Percentiles rank a stretch among this genome's conserved stretches.
phyloP scores from a whole-genome alignment of 352 stramenopile genomes.

The Phytopythium oedochilum region DNA sequence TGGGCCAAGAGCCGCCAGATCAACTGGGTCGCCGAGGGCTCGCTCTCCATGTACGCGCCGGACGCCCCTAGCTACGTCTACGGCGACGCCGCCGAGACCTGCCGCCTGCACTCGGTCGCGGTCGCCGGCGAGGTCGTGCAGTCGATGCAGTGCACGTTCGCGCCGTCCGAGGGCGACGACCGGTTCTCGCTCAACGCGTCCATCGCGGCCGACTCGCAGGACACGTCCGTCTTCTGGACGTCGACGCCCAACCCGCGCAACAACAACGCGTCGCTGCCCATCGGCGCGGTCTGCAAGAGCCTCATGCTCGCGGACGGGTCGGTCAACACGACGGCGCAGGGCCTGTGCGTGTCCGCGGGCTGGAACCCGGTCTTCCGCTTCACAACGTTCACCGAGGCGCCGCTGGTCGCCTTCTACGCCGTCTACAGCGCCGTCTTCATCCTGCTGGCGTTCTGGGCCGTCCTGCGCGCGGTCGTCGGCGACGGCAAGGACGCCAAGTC shows the following conservation, averaged over 20 bases:
- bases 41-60: slow-evolving; percentile 56
- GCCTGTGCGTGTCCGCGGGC: slow-evolving; percentile 20
- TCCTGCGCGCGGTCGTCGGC: slow-evolving; percentile 10
- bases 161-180: slow-evolving; percentile 15
- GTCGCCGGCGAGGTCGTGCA: slow-evolving; percentile 20
- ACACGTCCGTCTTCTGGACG: slow-evolving; percentile 48
- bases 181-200: slow-evolving; percentile 51
- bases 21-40: slow-evolving; percentile 41
- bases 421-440: slow-evolving; percentile 39
- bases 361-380: slow-evolving; percentile 31
- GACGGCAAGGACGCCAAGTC: slow-evolving; percentile 13
- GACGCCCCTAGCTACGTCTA: slow-evolving; percentile 57
- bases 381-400: slow-evolving; percentile 44
- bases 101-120: slow-evolving; percentile 33
- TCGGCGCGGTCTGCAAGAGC: slow-evolving; percentile 41
- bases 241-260: slow-evolving; percentile 51
- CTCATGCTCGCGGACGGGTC: slow-evolving; percentile 38
- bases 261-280: slow-evolving; percentile 67
- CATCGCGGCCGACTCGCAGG: slow-evolving; percentile 39
- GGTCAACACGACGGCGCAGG: slow-evolving; percentile 18
- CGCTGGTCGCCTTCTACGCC: slow-evolving; percentile 44
- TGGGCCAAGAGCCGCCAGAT: slow-evolving; percentile 61
- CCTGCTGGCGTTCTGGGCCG: slow-evolving; percentile 25
- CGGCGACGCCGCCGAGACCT: slow-evolving; percentile 35
- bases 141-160: slow-evolving; percentile 44